A percentile compares a stretch with the other conserved stretches of the same genome.
Evolutionary conservation across 129 eudicot genomes (phyloP).

Genomic region (Chrysanthemum lavandulifolium): DNA sequence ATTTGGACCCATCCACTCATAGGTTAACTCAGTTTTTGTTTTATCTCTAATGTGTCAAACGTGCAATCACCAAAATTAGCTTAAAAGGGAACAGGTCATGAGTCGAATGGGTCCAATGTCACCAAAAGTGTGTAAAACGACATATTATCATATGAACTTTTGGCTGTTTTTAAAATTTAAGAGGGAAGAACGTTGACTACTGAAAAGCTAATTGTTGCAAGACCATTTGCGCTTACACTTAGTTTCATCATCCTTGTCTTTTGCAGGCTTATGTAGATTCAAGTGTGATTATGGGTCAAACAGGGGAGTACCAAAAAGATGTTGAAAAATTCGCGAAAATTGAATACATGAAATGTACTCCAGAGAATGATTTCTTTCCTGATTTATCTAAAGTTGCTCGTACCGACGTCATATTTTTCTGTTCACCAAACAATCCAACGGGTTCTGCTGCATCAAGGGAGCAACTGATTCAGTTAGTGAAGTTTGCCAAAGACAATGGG

Average conservation of each 20-base stretch:
- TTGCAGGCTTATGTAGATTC: slow-evolving; percentile 96
- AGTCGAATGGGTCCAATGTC: background rate
- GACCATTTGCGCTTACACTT: slow-evolving; percentile 1
- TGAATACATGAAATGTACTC: slow-evolving; percentile 88
- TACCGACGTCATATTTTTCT: slow-evolving; percentile 90
- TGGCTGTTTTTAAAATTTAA: background rate
- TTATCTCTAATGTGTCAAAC: background rate
- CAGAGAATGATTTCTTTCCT: slow-evolving; percentile 95
- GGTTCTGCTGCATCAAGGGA: slow-evolving; percentile 93
- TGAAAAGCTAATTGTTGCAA: slow-evolving; percentile 1
- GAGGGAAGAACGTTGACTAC: slow-evolving; percentile 12
- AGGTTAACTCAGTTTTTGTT: background rate
- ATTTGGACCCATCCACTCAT: background rate
- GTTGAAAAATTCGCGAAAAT: slow-evolving; percentile 68
- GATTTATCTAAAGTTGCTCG: slow-evolving; percentile 69
- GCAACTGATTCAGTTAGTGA: slow-evolving; percentile 74
- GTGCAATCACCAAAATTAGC: background rate
- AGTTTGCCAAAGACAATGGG: slow-evolving; percentile 87
- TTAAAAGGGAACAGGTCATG: background rate
- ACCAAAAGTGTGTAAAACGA: background rate
- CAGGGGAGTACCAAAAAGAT: slow-evolving; percentile 68
- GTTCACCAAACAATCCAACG: slow-evolving; percentile 97
- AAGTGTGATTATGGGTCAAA: slow-evolving; percentile 94
- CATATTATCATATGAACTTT: background rate
- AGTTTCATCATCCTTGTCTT: background rate